Conservation (phyloP, 2,329 filamentous ascomycete genomes). For the Alternaria consortialis region DNA sequence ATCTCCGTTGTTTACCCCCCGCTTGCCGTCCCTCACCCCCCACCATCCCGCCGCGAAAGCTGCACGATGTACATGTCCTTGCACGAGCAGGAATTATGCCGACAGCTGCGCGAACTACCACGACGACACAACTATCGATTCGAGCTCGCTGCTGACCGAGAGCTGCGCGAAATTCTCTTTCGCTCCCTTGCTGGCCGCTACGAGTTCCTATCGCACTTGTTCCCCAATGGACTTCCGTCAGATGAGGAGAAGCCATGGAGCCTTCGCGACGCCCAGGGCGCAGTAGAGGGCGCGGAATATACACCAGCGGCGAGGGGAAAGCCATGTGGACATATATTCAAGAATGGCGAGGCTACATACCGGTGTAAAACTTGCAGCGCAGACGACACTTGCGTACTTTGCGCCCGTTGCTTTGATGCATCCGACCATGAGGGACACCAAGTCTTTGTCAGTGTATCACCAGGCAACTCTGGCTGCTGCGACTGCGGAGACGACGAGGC, state of each 20-base stretch:
- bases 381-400: slow-evolving; percentile 95
- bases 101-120: slow-evolving; percentile 81
- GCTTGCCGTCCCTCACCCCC: slow-evolving; percentile 7
- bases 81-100: slow-evolving; percentile 82
- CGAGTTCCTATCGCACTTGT: slow-evolving; percentile 80
- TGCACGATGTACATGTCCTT: slow-evolving; percentile 58
- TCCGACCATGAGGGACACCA: slow-evolving; percentile 95
- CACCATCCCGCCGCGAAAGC: slow-evolving; percentile 23
- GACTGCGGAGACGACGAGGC: slow-evolving; percentile 97
- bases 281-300: slow-evolving; percentile 94
- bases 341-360: slow-evolving; percentile 91
- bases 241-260: slow-evolving; percentile 71
- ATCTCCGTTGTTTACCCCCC: neutral
- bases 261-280: slow-evolving; percentile 86
- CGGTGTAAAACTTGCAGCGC: slow-evolving; percentile 92
- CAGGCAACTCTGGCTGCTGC: slow-evolving; percentile 94
- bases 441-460: slow-evolving; percentile 86
- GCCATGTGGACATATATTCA: slow-evolving; percentile 97
- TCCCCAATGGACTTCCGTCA: slow-evolving; percentile 74
- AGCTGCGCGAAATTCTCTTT: slow-evolving; percentile 83
- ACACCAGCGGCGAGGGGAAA: slow-evolving; percentile 90
- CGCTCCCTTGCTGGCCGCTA: slow-evolving; percentile 81
- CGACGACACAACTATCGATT: slow-evolving; percentile 78
- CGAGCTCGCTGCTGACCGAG: slow-evolving; percentile 71
- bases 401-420: slow-evolving; percentile 91